Conservation (phyloP, 2,329 filamentous ascomycete species). For the Grosmannia serpens region DNA sequence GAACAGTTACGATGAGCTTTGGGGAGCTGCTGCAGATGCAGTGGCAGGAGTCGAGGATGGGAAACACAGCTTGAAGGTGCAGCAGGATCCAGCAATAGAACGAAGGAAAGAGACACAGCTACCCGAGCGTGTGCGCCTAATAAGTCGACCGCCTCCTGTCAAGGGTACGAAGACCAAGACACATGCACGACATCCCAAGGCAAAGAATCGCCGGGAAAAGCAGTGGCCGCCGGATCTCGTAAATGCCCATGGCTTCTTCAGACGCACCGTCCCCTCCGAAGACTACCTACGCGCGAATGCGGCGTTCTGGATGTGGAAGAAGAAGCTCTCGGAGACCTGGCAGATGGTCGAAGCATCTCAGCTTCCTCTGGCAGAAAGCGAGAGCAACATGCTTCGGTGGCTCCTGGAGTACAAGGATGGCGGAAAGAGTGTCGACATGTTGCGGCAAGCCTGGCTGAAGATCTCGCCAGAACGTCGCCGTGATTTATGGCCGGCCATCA, state of each 20-base stretch:
- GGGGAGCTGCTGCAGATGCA: slow-evolving; percentile 2
- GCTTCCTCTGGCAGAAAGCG: not conserved
- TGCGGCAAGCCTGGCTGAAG: slow-evolving; percentile 23
- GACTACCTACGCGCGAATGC: not conserved
- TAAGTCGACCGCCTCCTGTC: not conserved
- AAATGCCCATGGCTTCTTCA: not conserved
- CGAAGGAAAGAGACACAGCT: not conserved
- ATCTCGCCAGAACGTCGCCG: slow-evolving; percentile 17
- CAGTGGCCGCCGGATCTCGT: not conserved
- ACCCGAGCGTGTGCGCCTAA: not conserved
- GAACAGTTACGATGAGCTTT: slow-evolving; percentile 5
- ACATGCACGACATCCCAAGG: not conserved
- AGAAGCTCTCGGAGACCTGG: slow-evolving; percentile 6
- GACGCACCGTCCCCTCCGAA: not conserved
- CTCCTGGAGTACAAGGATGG: slow-evolving; percentile 12
- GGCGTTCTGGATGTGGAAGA: slow-evolving; percentile 9
- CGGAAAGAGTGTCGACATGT: slow-evolving; percentile 5
- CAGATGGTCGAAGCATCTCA: slow-evolving; percentile 2
- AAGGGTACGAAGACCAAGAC: not conserved
- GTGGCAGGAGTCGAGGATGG: not conserved
- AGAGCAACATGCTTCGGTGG: slow-evolving; percentile 13
- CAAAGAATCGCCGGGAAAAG: not conserved
- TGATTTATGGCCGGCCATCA: slow-evolving; percentile 20
- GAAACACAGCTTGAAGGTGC: too few relatives aligned
- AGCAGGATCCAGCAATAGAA: not conserved